phyloP scores from a whole-genome alignment of 176 grass and related monocot genomes.

The Saccharum spontaneum region DNA sequence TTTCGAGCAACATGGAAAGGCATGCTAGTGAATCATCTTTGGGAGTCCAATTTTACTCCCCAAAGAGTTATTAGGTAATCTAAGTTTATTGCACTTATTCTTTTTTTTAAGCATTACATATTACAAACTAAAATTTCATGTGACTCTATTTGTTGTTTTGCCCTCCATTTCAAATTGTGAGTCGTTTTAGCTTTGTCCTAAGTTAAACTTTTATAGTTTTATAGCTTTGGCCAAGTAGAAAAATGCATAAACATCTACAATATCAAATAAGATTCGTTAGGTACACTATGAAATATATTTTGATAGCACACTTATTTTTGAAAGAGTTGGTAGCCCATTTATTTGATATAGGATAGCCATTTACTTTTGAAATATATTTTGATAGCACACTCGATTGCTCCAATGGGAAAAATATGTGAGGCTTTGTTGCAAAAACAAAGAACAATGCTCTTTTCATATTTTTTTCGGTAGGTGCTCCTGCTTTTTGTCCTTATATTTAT shows the following conservation, averaged over 20 bases:
- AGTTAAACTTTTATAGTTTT: not conserved
- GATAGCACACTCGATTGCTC: not conserved
- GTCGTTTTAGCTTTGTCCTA: not conserved
- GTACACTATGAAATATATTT: not conserved
- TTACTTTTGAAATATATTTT: too few relatives aligned
- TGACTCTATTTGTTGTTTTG: not conserved
- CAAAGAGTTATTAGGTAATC: constrained; percentile 79
- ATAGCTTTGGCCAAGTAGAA: not conserved
- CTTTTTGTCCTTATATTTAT: constrained; percentile 13
- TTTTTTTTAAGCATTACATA: not conserved
- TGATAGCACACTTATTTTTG: too few relatives aligned
- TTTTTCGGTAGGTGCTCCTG: not conserved
- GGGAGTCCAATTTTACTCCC: constrained; percentile 96
- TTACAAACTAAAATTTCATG: not conserved
- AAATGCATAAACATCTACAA: not conserved
- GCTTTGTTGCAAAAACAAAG: constrained; percentile 8
- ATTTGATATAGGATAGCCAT: not conserved
- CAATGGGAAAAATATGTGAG: not conserved
- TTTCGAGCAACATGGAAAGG: constrained; percentile 94
- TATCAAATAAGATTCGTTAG: not conserved
- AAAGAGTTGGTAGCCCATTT: not conserved
- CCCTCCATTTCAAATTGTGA: not conserved
- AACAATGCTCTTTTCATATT: not conserved
- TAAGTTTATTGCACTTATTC: not conserved
- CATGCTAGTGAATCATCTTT: constrained; percentile 83